Conservation (phyloP, 1,284 basidiomycete species). For the Tausonia pullulans region DNA sequence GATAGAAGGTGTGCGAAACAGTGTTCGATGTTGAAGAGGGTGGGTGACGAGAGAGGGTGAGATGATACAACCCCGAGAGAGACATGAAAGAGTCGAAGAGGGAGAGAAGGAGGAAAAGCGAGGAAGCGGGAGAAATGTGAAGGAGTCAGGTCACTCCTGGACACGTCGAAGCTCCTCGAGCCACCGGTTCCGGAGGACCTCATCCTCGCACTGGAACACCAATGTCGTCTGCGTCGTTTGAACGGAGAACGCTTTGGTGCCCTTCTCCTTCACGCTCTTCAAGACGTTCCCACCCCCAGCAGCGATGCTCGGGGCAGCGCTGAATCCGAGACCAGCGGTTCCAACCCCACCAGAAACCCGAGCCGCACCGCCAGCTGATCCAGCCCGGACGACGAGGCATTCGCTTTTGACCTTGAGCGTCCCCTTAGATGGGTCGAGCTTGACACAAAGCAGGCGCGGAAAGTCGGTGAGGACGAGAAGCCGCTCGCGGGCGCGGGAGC, state of each 20-base stretch:
- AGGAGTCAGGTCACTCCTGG: not conserved
- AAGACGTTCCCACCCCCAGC: constrained; percentile 10
- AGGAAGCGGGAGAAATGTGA: not conserved
- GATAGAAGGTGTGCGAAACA: too few species aligned
- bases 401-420: constrained; percentile 38
- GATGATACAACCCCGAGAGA: too few species aligned
- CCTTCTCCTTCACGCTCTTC: constrained; percentile 16
- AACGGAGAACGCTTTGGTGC: constrained; percentile 10
- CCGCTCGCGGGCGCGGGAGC: constrained; percentile 33
- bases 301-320: too few species aligned
- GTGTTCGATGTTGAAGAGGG: too few species aligned
- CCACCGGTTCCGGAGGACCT: constrained; percentile 6
- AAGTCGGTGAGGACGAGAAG: constrained; percentile 42
- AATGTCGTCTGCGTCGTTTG: constrained; percentile 5
- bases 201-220: constrained; percentile 13
- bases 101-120: not conserved
- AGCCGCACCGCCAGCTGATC: constrained; percentile 3
- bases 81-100: not conserved
- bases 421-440: constrained; percentile 31
- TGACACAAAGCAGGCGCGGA: constrained; percentile 42
- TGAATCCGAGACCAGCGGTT: not conserved
- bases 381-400: constrained; percentile 30
- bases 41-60: too few species aligned
- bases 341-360: not conserved
- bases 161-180: constrained; percentile 5